phyloP scores from a whole-genome alignment of 768 basidiomycete genomes.

The Phylloporus arenicola region DNA sequence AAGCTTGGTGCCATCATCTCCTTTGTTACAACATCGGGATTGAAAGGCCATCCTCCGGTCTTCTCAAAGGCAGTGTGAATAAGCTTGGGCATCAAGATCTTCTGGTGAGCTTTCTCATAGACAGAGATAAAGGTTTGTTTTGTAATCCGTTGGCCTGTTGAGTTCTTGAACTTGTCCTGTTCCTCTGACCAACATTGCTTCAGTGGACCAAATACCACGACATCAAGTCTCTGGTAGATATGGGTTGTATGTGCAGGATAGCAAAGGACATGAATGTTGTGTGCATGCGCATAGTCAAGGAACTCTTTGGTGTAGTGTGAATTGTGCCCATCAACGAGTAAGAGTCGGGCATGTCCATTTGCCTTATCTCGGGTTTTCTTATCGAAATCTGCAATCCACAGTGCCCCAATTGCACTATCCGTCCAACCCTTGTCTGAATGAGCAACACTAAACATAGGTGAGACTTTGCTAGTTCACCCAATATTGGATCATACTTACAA shows the following conservation, averaged over 20 bases:
- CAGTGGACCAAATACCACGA: background rate
- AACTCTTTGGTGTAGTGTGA: slow-evolving; percentile 38
- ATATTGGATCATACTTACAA: slow-evolving; percentile 7
- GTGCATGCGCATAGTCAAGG: slow-evolving; percentile 32
- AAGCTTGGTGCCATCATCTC: slow-evolving; percentile 23
- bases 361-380: slow-evolving; percentile 31
- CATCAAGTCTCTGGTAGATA: background rate
- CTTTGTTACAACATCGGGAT: slow-evolving; percentile 15
- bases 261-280: slow-evolving; percentile 29
- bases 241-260: background rate
- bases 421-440: slow-evolving; percentile 26
- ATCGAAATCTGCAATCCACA: slow-evolving; percentile 31
- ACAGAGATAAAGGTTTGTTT: background rate
- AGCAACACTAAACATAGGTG: slow-evolving; percentile 14
- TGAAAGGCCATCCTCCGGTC: slow-evolving; percentile 22
- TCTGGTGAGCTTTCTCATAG: background rate
- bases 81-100: background rate
- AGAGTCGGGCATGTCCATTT: slow-evolving; percentile 23
- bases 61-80: background rate
- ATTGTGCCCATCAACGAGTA: slow-evolving; percentile 44
- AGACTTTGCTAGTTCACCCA: slow-evolving; percentile 3
- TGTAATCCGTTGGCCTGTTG: background rate
- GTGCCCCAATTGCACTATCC: slow-evolving; percentile 22
- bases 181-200: background rate
- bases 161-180: background rate